Conservation (phyloP, 108 stramenopile genomes). For the Seminavis robusta region DNA sequence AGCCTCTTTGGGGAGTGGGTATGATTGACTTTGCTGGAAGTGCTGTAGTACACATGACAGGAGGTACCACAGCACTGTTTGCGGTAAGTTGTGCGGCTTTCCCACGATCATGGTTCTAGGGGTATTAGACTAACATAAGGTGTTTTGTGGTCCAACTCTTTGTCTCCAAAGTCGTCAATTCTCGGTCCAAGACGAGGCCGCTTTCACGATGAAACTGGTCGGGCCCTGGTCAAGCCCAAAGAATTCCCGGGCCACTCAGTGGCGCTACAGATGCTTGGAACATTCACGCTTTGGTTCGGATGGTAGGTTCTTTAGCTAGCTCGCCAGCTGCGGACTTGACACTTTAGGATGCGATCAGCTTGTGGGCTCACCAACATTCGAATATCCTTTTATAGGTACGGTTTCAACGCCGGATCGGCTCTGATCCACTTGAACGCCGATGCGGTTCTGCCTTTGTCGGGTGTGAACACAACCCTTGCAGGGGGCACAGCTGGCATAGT, state of each 20-base stretch:
- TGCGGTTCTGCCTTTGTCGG: constrained; percentile 55
- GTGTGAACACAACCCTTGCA: constrained; percentile 85
- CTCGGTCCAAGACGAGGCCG: constrained; percentile 82
- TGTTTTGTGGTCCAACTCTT: no score
- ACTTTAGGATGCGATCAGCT: no score
- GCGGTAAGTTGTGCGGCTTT: constrained; percentile 73
- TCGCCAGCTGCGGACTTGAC: background rate
- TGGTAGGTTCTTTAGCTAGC: background rate
- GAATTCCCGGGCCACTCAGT: constrained; percentile 74
- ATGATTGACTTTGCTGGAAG: constrained; percentile 92
- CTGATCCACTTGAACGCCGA: constrained; percentile 42
- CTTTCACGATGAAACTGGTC: constrained; percentile 74
- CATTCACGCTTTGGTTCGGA: background rate
- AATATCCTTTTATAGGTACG: no score
- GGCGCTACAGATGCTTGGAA: constrained; percentile 36
- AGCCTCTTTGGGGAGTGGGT: constrained; percentile 72
- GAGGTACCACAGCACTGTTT: constrained; percentile 81
- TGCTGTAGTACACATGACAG: constrained; percentile 92
- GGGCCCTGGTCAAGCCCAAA: constrained; percentile 54
- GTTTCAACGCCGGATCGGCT: constrained; percentile 89
- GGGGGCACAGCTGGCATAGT: constrained; percentile 49
- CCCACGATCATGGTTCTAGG: no score
- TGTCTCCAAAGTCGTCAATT: no score
- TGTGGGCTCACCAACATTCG: no score
- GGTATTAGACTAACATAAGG: no score